Evolutionary conservation across 345 rosid species (phyloP).

Genomic region (Boechera retrofracta): DNA sequence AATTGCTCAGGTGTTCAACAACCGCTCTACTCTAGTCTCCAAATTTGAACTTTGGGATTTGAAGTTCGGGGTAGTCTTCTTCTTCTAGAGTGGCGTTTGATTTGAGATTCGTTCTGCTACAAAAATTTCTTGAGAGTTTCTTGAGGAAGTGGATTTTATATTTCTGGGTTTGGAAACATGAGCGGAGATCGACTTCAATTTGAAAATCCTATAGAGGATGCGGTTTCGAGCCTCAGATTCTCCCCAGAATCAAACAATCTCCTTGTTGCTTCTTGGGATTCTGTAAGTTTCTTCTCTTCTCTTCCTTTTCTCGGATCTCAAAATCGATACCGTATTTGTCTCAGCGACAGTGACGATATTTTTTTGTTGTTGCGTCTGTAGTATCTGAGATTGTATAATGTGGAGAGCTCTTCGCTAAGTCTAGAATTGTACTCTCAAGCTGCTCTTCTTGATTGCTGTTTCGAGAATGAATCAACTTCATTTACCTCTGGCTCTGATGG

Average conservation of each 20-base stretch:
- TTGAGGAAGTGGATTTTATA: no score
- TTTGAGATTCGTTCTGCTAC: no score
- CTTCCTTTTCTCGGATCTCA: conserved; percentile 5
- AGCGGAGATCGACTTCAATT: conserved; percentile 49
- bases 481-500: conserved; percentile 77
- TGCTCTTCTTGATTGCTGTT: conserved; percentile 88
- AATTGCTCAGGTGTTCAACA: no score
- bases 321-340: neutral
- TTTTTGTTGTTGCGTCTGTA: conserved; percentile 36
- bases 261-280: conserved; percentile 91
- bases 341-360: neutral
- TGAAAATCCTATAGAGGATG: conserved; percentile 61
- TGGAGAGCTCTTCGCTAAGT: conserved; percentile 61
- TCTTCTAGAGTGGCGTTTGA: no score
- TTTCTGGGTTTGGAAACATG: conserved; percentile 34
- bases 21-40: no score
- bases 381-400: conserved; percentile 76
- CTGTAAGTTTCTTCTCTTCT: conserved; percentile 54
- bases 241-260: conserved; percentile 77
- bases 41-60: no score
- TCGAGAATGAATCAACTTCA: conserved; percentile 59
- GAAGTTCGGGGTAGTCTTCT: no score
- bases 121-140: no score
- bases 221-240: conserved; percentile 76
- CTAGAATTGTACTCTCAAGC: conserved; percentile 55